A percentile compares a stretch with the other conserved stretches of the same genome.
Evolutionary conservation across 164 flowering plant species (phyloP).

Genomic region (Nelumbo lutea): DNA sequence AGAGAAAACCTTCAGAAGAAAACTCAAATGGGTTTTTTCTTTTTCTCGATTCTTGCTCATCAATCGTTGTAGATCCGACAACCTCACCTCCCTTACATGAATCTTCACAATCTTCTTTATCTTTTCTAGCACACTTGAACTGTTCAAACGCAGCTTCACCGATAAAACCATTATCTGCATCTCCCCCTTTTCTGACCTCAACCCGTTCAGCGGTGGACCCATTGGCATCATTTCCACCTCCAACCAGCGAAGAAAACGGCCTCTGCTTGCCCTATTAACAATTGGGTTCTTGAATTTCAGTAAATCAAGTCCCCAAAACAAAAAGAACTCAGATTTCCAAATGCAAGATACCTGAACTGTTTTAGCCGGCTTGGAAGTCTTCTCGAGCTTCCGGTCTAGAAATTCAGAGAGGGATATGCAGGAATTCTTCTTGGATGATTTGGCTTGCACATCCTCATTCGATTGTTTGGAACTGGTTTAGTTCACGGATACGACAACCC

Average conservation of each 20-base stretch:
- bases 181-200: constrained; percentile 17
- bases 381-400: constrained; percentile 45
- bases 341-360: constrained; percentile 36
- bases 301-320: background rate
- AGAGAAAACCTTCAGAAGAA: constrained; percentile 18
- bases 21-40: constrained; percentile 35
- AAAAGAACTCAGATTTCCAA: background rate
- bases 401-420: constrained; percentile 58
- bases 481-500: background rate
- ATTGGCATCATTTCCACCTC: constrained; percentile 1
- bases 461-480: constrained; percentile 16
- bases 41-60: constrained; percentile 31
- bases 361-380: constrained; percentile 24
- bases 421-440: constrained; percentile 18
- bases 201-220: constrained; percentile 11
- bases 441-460: constrained; percentile 13
- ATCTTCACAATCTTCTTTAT: constrained; percentile 8
- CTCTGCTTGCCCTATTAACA: constrained; percentile 37
- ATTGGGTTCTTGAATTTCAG: background rate
- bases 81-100: constrained; percentile 15
- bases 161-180: constrained; percentile 11
- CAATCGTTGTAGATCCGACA: constrained; percentile 7
- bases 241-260: constrained; percentile 33
- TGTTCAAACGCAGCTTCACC: constrained; percentile 37
- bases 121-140: constrained; percentile 33